Conservation (phyloP, 352 stramenopile species). For the Lagenidium giganteum region DNA sequence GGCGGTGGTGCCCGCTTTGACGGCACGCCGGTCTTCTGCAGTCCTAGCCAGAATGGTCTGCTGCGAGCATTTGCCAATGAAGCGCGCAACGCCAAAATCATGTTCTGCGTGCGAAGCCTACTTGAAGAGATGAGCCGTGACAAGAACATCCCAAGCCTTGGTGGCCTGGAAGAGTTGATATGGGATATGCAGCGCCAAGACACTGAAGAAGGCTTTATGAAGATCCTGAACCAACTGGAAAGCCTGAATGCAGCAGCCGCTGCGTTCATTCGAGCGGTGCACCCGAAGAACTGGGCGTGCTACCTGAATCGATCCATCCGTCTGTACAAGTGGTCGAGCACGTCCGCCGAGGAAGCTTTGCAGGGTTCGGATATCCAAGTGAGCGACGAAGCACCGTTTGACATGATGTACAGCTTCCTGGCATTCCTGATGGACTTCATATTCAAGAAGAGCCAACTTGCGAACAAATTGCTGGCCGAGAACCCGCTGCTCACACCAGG, state of each 20-base stretch:
- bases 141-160: conserved; percentile 72
- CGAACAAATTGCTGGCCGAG: conserved; percentile 42
- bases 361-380: conserved; percentile 48
- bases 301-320: conserved; percentile 56
- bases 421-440: conserved; percentile 72
- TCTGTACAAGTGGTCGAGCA: conserved; percentile 68
- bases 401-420: conserved; percentile 76
- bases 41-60: conserved; percentile 51
- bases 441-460: conserved; percentile 70
- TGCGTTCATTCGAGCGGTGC: conserved; percentile 47
- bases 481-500: conserved; percentile 47
- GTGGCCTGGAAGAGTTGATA: conserved; percentile 46
- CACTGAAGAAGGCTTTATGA: conserved; percentile 50
- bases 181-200: conserved; percentile 59
- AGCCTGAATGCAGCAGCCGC: conserved; percentile 43
- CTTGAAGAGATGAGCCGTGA: conserved; percentile 62
- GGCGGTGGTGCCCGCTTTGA: conserved; percentile 43
- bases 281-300: conserved; percentile 65
- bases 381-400: conserved; percentile 73
- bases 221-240: conserved; percentile 42
- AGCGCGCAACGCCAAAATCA: conserved; percentile 47
- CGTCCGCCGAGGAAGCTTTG: conserved; percentile 46
- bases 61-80: conserved; percentile 50
- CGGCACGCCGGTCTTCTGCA: conserved; percentile 49
- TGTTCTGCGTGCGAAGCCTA: conserved; percentile 68